Conservation (phyloP, 2,329 filamentous ascomycete species). For the Ophiostoma fasciatum region DNA sequence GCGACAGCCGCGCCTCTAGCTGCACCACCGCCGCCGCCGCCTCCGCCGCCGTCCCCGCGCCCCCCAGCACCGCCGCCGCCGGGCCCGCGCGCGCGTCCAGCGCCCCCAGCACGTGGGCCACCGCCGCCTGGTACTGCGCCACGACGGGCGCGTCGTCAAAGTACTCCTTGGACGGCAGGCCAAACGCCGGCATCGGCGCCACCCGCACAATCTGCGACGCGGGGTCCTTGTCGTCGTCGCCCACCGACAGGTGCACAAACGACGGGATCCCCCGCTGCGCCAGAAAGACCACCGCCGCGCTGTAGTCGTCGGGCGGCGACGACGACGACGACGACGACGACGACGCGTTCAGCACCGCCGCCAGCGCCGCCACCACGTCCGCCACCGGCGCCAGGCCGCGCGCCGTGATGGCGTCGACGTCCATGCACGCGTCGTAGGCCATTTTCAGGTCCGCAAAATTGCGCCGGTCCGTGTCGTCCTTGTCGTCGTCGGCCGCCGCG, state of each 20-base stretch:
- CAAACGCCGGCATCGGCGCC: conserved; percentile 33
- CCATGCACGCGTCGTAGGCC: conserved; percentile 50
- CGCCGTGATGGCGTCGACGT: conserved; percentile 41
- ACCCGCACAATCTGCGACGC: conserved; percentile 21
- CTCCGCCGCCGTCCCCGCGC: conserved; percentile 11
- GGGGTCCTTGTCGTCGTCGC: conserved; percentile 29
- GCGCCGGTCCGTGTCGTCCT: conserved; percentile 35
- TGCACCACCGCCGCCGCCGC: conserved; percentile 15
- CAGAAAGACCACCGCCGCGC: conserved; percentile 32
- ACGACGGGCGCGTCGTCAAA: conserved; percentile 41
- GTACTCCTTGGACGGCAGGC: conserved; percentile 47
- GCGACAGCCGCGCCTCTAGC: conserved; percentile 10
- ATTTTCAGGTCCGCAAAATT: conserved; percentile 54
- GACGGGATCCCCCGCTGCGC: conserved; percentile 28
- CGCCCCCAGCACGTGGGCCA: conserved; percentile 23
- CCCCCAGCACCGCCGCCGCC: conserved; percentile 11
- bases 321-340: neutral
- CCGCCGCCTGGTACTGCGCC: conserved; percentile 31
- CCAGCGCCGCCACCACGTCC: conserved; percentile 37
- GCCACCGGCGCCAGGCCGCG: conserved; percentile 41
- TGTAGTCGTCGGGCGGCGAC: conserved; percentile 19
- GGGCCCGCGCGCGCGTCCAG: conserved; percentile 18
- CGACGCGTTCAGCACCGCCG: conserved; percentile 22
- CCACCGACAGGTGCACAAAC: conserved; percentile 21
- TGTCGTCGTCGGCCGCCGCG: too few species aligned